Base-by-base conservation (phyloP, 2,329 filamentous ascomycete genomes). In the Arthrobotrys conoides region DNA sequence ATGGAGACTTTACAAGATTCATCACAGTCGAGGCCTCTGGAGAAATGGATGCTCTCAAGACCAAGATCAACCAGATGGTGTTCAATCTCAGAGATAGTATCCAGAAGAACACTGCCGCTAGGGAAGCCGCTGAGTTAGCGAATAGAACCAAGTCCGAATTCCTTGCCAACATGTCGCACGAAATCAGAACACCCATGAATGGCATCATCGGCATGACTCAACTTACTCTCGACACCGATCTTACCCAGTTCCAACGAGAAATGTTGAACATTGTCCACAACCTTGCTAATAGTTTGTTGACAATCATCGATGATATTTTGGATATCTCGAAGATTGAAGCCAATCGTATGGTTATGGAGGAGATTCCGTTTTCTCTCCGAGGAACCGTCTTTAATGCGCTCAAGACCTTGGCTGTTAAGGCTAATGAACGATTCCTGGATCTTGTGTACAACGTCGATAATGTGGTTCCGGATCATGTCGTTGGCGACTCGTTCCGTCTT, bases 41-140 rank as follows among this genome's bases (percentile, higher is more conserved):
- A 80, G 96, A 99, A 85, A 98, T 99, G 96, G 96, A 98, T 85
- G 95, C 98, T 85, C 88, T 99, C 82, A 99, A 99, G 86, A 91
- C 94, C 83, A 98, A 98, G 88, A 98, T 99, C 88, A 99, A 98
- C 84, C 93, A 96, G 86, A 99, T 99, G 96, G 94, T 98, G 67
- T 96, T 93, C 84, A 97, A 97, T 83, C 86, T 99, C 80, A 88
- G 95, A 81, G 96, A 98, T 85, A 96, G 93, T 87, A 97, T 99
- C 81, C 94, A 98, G 84, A 91, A 94, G 84, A 99, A 98, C 84
- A 97, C 94, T 2, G 93, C 94, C 81, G 96, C 96, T 72, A 92
- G 96, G 85, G 95, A 98, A 85, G 94, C 95, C 57, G 96, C 96
- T 82, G 96, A 99, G 84, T 87, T 97, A 84, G 96, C 96, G 80